Evolutionary conservation across 208 protist genomes (phyloP).

Genomic region (Borovskyia barvae): DNA sequence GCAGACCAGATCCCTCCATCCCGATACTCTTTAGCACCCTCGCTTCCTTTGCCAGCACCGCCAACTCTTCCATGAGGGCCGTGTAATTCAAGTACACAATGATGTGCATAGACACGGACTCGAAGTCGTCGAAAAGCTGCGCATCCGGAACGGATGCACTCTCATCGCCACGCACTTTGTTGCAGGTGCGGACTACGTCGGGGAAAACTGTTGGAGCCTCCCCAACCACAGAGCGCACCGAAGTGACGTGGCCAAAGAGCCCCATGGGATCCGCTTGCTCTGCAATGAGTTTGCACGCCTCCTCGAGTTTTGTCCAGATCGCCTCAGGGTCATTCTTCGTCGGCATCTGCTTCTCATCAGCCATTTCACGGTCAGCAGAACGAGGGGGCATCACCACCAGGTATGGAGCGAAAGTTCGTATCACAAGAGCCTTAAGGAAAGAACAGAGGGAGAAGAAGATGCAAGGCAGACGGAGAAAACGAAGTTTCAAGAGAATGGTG

Average conservation of each 20-base stretch:
- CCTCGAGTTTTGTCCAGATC: slow-evolving; percentile 21
- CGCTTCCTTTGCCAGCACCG: slow-evolving; percentile 20
- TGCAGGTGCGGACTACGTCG: slow-evolving; percentile 19
- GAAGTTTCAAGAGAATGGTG: too few relatives aligned
- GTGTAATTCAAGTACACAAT: slow-evolving; percentile 47
- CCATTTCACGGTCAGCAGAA: too few relatives aligned
- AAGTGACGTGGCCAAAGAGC: slow-evolving; percentile 21
- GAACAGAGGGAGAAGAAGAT: slow-evolving; percentile 1
- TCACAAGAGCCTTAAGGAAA: neutral
- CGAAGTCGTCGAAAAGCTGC: slow-evolving; percentile 33
- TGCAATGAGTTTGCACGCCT: slow-evolving; percentile 16
- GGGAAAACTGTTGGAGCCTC: slow-evolving; percentile 35
- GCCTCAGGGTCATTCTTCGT: slow-evolving; percentile 1
- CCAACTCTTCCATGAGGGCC: slow-evolving; percentile 21
- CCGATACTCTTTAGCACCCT: slow-evolving; percentile 24
- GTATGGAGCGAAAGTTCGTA: too few relatives aligned
- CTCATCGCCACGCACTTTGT: slow-evolving; percentile 29
- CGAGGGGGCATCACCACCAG: slow-evolving; percentile 6
- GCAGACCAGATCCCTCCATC: slow-evolving; percentile 25
- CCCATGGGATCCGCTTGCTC: slow-evolving; percentile 14
- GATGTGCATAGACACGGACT: slow-evolving; percentile 40
- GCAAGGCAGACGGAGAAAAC: too few relatives aligned
- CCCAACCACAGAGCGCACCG: slow-evolving; percentile 28
- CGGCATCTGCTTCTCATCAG: too few relatives aligned
- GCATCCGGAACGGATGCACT: slow-evolving; percentile 5